These are phyloP conservation scores for Mycena belliarum DNA, from an alignment of 768 basidiomycete genomes.

Conservation along the genomic window DNA sequence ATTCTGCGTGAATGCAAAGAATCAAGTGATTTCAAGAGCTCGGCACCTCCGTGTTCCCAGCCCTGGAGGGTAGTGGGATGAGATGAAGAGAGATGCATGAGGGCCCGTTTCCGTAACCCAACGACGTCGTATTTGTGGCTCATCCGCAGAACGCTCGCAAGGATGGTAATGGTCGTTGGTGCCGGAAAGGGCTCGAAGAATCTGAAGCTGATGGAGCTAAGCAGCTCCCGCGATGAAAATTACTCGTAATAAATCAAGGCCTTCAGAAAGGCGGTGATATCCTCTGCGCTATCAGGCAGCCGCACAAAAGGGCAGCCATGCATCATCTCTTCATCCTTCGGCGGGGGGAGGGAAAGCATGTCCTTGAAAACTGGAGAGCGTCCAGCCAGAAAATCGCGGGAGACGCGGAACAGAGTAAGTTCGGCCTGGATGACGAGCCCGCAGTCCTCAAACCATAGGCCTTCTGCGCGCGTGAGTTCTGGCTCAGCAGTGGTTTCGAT, in stretches of 20 bases:
- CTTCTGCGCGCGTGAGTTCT: background rate
- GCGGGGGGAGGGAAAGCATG: constrained; percentile 3
- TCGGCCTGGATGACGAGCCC: constrained; percentile 9
- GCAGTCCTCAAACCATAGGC: constrained; percentile 1
- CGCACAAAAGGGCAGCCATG: constrained; percentile 14
- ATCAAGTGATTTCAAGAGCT: no score
- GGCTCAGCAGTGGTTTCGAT: background rate
- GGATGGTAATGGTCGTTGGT: background rate
- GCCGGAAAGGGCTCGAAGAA: constrained; percentile 5
- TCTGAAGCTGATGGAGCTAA: background rate
- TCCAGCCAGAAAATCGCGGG: background rate
- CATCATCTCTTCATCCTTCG: background rate
- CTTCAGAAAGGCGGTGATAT: background rate
- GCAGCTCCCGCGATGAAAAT: no score
- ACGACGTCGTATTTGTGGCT: constrained; percentile 15
- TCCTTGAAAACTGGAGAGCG: constrained; percentile 5
- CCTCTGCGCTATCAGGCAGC: constrained; percentile 2
- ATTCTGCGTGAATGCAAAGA: no score
- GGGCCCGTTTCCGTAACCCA: constrained; percentile 1
- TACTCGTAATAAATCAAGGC: background rate
- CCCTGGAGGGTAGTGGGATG: background rate
- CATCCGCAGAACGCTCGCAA: constrained; percentile 3
- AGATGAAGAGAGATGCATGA: background rate
- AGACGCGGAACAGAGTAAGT: background rate
- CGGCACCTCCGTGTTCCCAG: background rate